Percentiles rank a stretch among this genome's conserved stretches.
Conservation (phyloP, 2,329 filamentous ascomycete genomes). For the Meredithiella fracta region DNA sequence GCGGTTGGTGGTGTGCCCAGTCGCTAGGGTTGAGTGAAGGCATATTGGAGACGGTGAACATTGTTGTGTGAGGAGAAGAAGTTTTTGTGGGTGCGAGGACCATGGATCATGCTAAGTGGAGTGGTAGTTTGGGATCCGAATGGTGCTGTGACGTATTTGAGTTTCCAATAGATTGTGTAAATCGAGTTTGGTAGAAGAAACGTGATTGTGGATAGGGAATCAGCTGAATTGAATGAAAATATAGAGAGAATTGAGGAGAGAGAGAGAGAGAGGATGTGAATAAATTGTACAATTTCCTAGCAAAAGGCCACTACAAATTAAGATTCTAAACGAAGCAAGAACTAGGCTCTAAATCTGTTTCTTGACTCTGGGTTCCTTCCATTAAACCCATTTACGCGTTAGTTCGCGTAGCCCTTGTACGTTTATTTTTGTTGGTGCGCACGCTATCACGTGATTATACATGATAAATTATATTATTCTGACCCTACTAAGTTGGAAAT, state of each 20-base stretch:
- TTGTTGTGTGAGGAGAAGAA: slow-evolving; percentile 16
- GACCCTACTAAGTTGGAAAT: neutral
- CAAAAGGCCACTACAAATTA: too few relatives aligned
- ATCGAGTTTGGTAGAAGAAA: too few relatives aligned
- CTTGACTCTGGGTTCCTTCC: too few relatives aligned
- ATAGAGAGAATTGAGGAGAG: too few relatives aligned
- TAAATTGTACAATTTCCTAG: neutral
- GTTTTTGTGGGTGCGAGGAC: neutral
- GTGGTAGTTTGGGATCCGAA: neutral
- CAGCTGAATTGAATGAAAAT: too few relatives aligned
- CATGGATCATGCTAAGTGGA: neutral
- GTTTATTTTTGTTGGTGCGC: neutral
- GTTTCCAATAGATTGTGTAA: too few relatives aligned
- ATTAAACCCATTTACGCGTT: neutral
- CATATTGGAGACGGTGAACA: slow-evolving; percentile 28
- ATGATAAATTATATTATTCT: neutral
- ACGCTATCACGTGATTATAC: neutral
- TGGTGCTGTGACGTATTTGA: too few relatives aligned
- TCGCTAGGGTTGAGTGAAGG: slow-evolving; percentile 27
- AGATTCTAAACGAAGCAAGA: too few relatives aligned
- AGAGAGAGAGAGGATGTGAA: neutral
- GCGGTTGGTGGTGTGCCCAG: slow-evolving; percentile 23
- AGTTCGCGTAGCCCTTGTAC: neutral
- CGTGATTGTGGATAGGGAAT: too few relatives aligned
- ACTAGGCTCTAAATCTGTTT: too few relatives aligned